Evolutionary conservation across 768 basidiomycete species (phyloP).

Genomic region (Floccularia luteovirens): DNA sequence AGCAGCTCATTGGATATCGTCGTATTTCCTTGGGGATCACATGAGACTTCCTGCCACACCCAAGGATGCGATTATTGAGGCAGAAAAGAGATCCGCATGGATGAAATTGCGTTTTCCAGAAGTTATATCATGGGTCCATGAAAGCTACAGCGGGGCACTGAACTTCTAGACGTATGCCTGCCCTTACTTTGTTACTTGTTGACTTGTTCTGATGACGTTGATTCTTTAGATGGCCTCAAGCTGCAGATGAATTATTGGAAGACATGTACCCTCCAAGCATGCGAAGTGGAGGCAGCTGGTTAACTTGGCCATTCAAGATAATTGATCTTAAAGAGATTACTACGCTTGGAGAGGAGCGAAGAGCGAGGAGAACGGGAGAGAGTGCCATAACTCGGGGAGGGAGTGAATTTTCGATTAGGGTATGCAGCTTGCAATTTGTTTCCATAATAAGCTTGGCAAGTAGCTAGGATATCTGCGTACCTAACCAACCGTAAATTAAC

Average conservation of each 20-base stretch:
- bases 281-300: constrained; percentile 58
- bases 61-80: constrained; percentile 35
- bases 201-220: no score
- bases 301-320: constrained; percentile 57
- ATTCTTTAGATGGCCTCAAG: constrained; percentile 61
- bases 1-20: constrained; percentile 55
- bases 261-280: constrained; percentile 46
- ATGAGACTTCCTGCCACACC: constrained; percentile 40
- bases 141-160: constrained; percentile 41
- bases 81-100: constrained; percentile 44
- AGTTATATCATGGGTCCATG: constrained; percentile 38
- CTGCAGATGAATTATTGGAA: constrained; percentile 45
- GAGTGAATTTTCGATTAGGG: no score
- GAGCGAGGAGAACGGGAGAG: constrained; percentile 19
- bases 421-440: no score
- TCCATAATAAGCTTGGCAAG: no score
- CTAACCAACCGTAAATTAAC: no score
- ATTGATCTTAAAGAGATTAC: constrained; percentile 41
- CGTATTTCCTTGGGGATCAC: constrained; percentile 48
- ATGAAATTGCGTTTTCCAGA: constrained; percentile 46
- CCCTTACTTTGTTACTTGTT: no score
- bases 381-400: no score
- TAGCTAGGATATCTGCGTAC: no score
- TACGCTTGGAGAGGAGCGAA: constrained; percentile 39
- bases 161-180: constrained; percentile 55